phyloP scores from a whole-genome alignment of 208 protist species.

The Leishmania amazonensis region DNA sequence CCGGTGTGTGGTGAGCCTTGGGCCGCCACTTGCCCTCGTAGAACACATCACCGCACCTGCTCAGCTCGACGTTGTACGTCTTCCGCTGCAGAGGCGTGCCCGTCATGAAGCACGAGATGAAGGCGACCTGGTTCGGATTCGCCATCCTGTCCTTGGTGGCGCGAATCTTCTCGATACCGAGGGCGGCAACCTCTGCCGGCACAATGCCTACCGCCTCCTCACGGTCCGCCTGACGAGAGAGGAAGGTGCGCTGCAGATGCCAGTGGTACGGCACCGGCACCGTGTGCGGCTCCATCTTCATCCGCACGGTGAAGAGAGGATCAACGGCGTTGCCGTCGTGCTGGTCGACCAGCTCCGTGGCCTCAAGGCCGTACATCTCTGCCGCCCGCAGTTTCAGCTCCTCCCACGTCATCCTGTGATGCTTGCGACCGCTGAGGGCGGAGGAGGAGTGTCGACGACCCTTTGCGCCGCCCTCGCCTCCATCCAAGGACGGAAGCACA shows the following conservation, averaged over 20 bases:
- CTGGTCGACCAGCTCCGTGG: conserved; percentile 70
- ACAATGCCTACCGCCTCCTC: conserved; percentile 95
- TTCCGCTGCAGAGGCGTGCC: conserved; percentile 95
- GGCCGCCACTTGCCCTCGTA: conserved; percentile 97
- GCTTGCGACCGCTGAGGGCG: conserved; percentile 39
- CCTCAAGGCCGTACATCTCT: conserved; percentile 15
- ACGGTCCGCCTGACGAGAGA: conserved; percentile 95
- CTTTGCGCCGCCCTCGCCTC: conserved; percentile 1
- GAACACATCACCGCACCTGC: conserved; percentile 95
- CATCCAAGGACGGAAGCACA: conserved; percentile 27
- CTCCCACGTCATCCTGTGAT: conserved; percentile 65
- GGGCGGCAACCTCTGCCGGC: conserved; percentile 92
- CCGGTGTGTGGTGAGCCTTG: conserved; percentile 59
- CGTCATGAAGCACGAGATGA: conserved; percentile 97
- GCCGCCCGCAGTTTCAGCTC: conserved; percentile 58
- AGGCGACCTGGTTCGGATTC: conserved; percentile 96
- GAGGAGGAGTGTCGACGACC: conserved; percentile 3
- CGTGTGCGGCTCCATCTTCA: conserved; percentile 92
- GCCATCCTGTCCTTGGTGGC: conserved; percentile 98
- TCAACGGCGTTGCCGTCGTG: conserved; percentile 97
- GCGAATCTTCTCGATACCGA: conserved; percentile 95
- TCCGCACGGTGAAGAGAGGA: conserved; percentile 94
- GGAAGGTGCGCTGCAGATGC: conserved; percentile 97
- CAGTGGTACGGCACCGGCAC: conserved; percentile 98
- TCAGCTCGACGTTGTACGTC: conserved; percentile 86